Evolutionary conservation across 1,139 yeast species (phyloP).

Genomic region (Tardiomyces depauwii): DNA sequence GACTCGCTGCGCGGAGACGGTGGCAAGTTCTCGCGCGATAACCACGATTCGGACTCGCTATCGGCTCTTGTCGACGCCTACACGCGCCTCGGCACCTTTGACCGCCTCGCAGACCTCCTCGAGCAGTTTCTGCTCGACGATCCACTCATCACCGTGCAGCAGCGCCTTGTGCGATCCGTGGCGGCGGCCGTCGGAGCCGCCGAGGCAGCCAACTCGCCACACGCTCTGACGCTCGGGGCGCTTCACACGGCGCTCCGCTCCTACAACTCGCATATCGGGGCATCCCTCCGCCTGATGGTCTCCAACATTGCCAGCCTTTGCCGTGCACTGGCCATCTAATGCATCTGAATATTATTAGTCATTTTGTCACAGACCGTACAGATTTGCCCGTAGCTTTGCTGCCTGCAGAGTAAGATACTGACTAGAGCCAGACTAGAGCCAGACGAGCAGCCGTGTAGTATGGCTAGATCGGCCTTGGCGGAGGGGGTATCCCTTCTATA

Average conservation of each 20-base stretch:
- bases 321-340: neutral
- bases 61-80: slow-evolving; percentile 10
- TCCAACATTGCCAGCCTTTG: neutral
- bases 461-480: too few species aligned
- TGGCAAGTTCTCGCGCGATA: slow-evolving; percentile 7
- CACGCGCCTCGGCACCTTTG: slow-evolving; percentile 5
- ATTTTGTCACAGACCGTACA: too few species aligned
- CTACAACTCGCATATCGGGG: neutral
- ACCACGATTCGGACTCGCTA: slow-evolving; percentile 12
- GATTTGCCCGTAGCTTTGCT: too few species aligned
- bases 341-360: too few species aligned
- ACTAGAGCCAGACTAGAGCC: too few species aligned
- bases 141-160: neutral
- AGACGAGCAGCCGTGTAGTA: too few species aligned
- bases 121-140: slow-evolving; percentile 5
- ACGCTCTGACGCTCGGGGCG: neutral
- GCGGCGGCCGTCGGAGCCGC: neutral
- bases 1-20: slow-evolving; percentile 11
- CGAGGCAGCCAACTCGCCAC: neutral
- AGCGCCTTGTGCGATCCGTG: neutral
- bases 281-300: neutral
- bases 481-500: too few species aligned
- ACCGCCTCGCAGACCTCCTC: slow-evolving; percentile 5
- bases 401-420: too few species aligned
- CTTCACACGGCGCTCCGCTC: neutral